phyloP scores from a whole-genome alignment of 2,329 filamentous ascomycete genomes.

The Pyricularia grisea region DNA sequence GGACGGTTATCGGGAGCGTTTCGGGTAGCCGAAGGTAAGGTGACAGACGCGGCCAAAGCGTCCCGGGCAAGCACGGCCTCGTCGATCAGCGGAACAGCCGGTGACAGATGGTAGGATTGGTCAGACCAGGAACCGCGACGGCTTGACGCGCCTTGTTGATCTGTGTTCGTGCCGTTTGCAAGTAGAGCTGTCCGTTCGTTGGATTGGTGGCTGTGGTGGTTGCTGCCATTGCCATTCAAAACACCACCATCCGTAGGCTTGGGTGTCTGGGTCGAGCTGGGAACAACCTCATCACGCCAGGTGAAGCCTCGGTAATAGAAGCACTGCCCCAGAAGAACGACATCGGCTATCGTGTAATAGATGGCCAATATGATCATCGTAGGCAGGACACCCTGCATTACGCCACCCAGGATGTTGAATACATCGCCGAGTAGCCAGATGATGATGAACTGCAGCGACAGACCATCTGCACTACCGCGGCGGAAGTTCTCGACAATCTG shows the following conservation, averaged over 20 bases:
- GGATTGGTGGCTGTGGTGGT: conserved; percentile 15
- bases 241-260: conserved; percentile 21
- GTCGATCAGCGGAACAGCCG: conserved; percentile 67
- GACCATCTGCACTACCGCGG: conserved; percentile 14
- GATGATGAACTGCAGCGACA: conserved; percentile 63
- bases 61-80: conserved; percentile 21
- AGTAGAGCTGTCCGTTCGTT: conserved; percentile 46
- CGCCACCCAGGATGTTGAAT: conserved; percentile 18
- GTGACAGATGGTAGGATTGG: conserved; percentile 57
- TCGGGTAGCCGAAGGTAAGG: not conserved
- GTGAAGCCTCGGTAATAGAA: conserved; percentile 93
- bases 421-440: conserved; percentile 84
- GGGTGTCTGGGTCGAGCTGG: conserved; percentile 13
- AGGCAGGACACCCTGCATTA: conserved; percentile 60
- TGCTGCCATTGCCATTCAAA: conserved; percentile 5
- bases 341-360: conserved; percentile 16
- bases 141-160: conserved; percentile 19
- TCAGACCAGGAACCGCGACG: conserved; percentile 49
- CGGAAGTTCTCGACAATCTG: conserved; percentile 54
- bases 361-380: conserved; percentile 54
- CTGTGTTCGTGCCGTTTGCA: conserved; percentile 9
- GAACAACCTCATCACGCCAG: conserved; percentile 43
- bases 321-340: conserved; percentile 74
- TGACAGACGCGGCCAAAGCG: not conserved
- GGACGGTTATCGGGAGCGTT: not conserved